Conservation (phyloP, 2,329 filamentous ascomycete species). For the Verticillium tricorpus region DNA sequence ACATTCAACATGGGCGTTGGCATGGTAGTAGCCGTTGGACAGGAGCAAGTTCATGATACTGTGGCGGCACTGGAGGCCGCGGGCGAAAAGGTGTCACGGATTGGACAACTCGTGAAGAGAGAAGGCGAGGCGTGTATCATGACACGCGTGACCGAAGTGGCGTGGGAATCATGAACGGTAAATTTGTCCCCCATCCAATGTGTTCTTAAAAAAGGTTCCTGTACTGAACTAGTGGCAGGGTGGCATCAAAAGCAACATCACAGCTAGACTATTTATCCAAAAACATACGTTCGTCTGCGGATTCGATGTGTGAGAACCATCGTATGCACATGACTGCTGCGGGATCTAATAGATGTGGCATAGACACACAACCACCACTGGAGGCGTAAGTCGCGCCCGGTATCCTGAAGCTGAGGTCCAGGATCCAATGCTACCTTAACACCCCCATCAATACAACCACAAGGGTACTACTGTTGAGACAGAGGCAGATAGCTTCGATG, state of each 20-base stretch:
- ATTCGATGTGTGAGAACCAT: too few species aligned
- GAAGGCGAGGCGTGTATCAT: conserved; percentile 30
- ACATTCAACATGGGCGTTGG: conserved; percentile 95
- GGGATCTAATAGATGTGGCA: too few species aligned
- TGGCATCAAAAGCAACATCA: not conserved
- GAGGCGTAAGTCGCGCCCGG: too few species aligned
- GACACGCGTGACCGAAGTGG: not conserved
- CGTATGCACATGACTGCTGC: too few species aligned
- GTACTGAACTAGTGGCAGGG: not conserved
- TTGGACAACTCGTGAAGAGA: conserved; percentile 67
- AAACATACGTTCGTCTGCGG: too few species aligned
- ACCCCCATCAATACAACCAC: too few species aligned
- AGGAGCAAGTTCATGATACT: conserved; percentile 58
- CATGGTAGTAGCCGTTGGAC: conserved; percentile 82
- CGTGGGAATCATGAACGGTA: not conserved
- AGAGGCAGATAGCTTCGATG: too few species aligned
- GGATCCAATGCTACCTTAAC: too few species aligned
- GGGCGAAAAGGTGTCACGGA: conserved; percentile 72
- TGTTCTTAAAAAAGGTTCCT: not conserved
- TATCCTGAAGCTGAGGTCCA: too few species aligned
- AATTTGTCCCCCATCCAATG: not conserved
- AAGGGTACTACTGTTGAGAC: too few species aligned
- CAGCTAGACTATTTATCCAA: not conserved
- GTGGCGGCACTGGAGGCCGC: conserved; percentile 54
- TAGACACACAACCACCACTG: too few species aligned